These are phyloP conservation scores for Carex littledalei DNA, from an alignment of 176 grass and related monocot species.

Conservation along the genomic window DNA sequence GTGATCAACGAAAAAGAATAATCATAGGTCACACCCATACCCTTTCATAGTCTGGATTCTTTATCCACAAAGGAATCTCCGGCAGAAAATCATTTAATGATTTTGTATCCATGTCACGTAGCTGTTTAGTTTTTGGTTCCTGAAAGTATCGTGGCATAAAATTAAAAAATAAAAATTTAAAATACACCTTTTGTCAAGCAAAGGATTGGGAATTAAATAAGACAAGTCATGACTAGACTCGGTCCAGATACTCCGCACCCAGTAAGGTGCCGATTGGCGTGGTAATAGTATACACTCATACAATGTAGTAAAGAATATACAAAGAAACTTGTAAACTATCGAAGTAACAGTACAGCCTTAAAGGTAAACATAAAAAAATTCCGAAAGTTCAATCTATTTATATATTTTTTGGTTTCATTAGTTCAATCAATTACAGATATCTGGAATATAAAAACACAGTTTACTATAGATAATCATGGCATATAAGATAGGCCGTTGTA, in stretches of 20 bases:
- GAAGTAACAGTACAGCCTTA: background rate
- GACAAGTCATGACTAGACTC: background rate
- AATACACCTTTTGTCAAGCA: background rate
- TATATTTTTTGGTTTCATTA: background rate
- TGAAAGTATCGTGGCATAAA: slow-evolving; percentile 23
- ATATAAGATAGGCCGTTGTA: background rate
- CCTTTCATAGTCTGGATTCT: slow-evolving; percentile 84
- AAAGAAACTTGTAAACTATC: background rate
- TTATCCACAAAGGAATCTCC: slow-evolving; percentile 87
- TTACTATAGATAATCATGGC: background rate
- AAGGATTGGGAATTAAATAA: background rate
- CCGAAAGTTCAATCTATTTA: background rate
- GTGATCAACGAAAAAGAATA: background rate
- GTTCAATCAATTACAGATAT: background rate
- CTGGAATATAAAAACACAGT: background rate
- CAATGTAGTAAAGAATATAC: background rate
- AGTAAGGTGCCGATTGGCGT: background rate
- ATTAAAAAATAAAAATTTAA: background rate
- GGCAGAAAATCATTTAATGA: slow-evolving; percentile 45
- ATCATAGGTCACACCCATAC: slow-evolving; percentile 18
- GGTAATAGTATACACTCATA: background rate
- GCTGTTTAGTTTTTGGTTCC: slow-evolving; percentile 56
- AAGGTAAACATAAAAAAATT: background rate
- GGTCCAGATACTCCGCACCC: background rate
- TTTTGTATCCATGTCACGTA: slow-evolving; percentile 56